Conservation (phyloP, 192 early-diverging fungal genomes). For the Coemansia sp. region DNA sequence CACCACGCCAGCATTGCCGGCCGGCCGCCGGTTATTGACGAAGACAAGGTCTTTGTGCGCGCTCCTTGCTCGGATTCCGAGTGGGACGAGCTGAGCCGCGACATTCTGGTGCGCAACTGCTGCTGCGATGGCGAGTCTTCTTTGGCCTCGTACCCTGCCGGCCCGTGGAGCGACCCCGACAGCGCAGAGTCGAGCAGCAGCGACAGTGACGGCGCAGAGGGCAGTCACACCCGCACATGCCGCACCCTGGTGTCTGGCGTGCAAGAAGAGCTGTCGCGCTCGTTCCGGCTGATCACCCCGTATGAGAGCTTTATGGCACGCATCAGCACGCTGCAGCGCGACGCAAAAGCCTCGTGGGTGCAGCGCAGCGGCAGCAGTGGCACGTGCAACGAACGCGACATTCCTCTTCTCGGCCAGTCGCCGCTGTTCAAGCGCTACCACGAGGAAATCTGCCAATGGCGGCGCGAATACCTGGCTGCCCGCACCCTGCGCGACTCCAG, state of each 20-base stretch:
- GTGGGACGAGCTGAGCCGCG: constrained; percentile 35
- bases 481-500: constrained; percentile 12
- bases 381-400: not conserved
- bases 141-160: constrained; percentile 1
- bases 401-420: constrained; percentile 15
- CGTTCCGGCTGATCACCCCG: constrained; percentile 8
- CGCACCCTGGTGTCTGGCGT: constrained; percentile 2
- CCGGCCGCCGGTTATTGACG: constrained; percentile 15
- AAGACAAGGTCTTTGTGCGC: constrained; percentile 7
- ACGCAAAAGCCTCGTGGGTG: constrained; percentile 21
- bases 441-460: constrained; percentile 14
- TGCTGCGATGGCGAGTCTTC: constrained; percentile 5
- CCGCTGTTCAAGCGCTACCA: constrained; percentile 18
- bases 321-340: constrained; percentile 16
- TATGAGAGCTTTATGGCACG: constrained; percentile 18
- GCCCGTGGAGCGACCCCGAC: constrained; percentile 8
- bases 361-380: constrained; percentile 4
- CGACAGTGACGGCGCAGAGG: not conserved
- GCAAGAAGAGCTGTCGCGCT: constrained; percentile 14
- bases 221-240: not conserved
- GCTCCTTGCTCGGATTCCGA: constrained; percentile 25
- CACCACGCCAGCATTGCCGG: constrained; percentile 19
- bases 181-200: not conserved
- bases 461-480: constrained; percentile 6
- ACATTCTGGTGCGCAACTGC: constrained; percentile 9